These are phyloP conservation scores for Alisma plantagoaquatica DNA, from an alignment of 106 monocot genomes.

Conservation along the genomic window DNA sequence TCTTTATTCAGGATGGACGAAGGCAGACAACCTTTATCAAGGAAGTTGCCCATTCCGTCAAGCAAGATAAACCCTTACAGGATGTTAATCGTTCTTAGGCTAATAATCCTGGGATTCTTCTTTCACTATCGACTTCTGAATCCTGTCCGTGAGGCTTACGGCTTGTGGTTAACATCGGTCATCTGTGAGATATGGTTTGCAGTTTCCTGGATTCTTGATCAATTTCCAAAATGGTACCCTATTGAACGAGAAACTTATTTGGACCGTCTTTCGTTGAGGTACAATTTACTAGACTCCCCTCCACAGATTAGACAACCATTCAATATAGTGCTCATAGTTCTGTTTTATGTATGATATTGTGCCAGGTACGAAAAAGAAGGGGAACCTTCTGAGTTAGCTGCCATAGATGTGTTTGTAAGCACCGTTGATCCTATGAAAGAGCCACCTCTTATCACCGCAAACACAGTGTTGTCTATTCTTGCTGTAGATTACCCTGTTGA, in stretches of 20 bases:
- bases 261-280: conserved; percentile 76
- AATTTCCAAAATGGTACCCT: conserved; percentile 87
- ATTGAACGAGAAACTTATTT: conserved; percentile 77
- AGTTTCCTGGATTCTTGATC: conserved; percentile 83
- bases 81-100: conserved; percentile 61
- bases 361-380: conserved; percentile 77
- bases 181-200: conserved; percentile 93
- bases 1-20: conserved; percentile 40
- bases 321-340: neutral
- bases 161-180: conserved; percentile 77
- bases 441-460: conserved; percentile 77
- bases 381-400: conserved; percentile 50
- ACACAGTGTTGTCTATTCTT: conserved; percentile 77
- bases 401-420: conserved; percentile 72
- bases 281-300: neutral
- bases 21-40: conserved; percentile 61
- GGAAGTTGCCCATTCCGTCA: conserved; percentile 67
- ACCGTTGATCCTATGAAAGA: conserved; percentile 86
- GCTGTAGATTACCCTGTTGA: conserved; percentile 76
- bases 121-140: conserved; percentile 65
- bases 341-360: neutral
- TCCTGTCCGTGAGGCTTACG: conserved; percentile 63
- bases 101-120: conserved; percentile 71
- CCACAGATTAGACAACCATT: neutral
- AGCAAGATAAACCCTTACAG: conserved; percentile 73